Base-by-base conservation (phyloP, 176 grass and related monocot species). In the Metroxylon sagu region DNA sequence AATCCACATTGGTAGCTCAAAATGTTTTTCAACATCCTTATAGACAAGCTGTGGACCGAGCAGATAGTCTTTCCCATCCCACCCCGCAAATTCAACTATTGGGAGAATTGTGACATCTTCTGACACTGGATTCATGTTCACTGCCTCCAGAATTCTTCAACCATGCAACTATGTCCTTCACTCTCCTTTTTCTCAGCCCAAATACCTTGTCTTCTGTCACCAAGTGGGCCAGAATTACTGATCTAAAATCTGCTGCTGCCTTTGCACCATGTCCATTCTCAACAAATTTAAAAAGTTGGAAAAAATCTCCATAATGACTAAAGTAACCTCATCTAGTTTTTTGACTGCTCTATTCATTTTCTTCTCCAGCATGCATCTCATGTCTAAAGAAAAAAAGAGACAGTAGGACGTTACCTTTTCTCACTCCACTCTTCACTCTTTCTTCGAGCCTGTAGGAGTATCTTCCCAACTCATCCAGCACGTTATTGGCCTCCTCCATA, bases 1-100 rank as follows among this genome's bases (percentile, higher is more conserved):
- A 25, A 35, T 61, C 67, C 67, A 77, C 55, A 82, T 48, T 30
- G 28, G 4, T 18, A 8, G 18, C 2, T 5, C 26, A 54, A 68
- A 72, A 1, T 28, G 6, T 5, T 0, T 1, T 26, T 56, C 26
- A 4, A 5, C 29, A 25, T 50, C 19, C 1, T 61, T 23, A 15
- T 50, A 68, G 1, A 77, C 68, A 14, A 68, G 5, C 49, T 71
- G 61, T 57, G 73, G n/a, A n/a, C n/a, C 73, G 79, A 29, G 79
- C n/a, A n/a, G n/a, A n/a, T 77, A 29, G 71, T 74, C 53, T 74
- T 74, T 2, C 77, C 77, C 50, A 79, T 35, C 28, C 77, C 77
- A 19, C 58, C 58, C 65, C 4, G 59, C 48, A 16, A n/a, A n/a
- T n/a, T 73, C 62, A 0, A 68, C 52, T 56, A 82, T 61, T 56